Conservation (phyloP, 176 grass and related monocot species). For the Bothriochloa decipiens region DNA sequence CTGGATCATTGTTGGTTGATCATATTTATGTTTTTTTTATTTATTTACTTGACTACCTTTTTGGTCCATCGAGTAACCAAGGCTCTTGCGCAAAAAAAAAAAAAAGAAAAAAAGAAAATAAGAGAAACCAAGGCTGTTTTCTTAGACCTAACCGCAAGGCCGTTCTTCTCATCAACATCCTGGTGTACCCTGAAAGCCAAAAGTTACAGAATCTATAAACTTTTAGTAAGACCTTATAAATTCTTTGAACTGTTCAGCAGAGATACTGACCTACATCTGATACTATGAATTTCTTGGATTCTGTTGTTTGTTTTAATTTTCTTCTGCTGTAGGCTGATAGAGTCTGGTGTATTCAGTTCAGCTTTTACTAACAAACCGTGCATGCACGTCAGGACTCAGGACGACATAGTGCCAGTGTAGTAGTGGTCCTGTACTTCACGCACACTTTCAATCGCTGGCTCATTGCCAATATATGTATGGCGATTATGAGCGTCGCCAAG, state of each 20-base stretch:
- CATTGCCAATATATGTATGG: background rate
- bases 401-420: too few relatives aligned
- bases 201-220: background rate
- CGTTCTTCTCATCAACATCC: background rate
- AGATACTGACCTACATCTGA: too few relatives aligned
- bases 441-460: too few relatives aligned
- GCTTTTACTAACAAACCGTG: conserved; percentile 34
- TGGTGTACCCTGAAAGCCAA: background rate
- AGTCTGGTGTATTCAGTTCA: background rate
- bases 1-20: too few relatives aligned
- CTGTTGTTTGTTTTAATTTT: conserved; percentile 19
- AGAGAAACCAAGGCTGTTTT: background rate
- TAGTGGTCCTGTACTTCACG: conserved; percentile 42
- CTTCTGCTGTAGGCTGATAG: background rate
- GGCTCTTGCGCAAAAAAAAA: too few relatives aligned
- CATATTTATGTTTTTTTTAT: too few relatives aligned
- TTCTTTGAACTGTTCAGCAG: background rate
- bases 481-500: background rate
- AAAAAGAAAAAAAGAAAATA: too few relatives aligned
- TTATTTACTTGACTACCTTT: too few relatives aligned
- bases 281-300: background rate
- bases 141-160: background rate
- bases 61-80: too few relatives aligned
- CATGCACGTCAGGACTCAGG: background rate
- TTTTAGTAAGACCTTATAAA: too few relatives aligned